These are phyloP conservation scores for Rauvolfia tetraphylla DNA, from an alignment of 257 asterid genomes.

Conservation along the genomic window DNA sequence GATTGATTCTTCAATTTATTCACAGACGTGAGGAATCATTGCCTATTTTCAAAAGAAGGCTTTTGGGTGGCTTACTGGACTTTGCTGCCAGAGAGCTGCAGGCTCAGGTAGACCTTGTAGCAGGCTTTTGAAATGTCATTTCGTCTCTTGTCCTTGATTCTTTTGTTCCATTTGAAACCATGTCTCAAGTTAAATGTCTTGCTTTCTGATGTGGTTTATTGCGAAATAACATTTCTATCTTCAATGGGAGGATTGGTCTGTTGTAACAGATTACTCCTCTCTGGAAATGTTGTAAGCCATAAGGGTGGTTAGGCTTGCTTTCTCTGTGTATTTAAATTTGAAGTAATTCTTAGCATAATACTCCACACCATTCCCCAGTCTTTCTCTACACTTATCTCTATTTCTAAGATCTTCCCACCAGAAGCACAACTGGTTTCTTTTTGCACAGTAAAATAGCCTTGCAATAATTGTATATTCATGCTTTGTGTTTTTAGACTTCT, in stretches of 20 bases:
- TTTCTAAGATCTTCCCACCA: background rate
- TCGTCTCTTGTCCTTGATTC: constrained; percentile 10
- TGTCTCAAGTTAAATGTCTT: background rate
- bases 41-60: constrained; percentile 93
- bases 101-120: constrained; percentile 66
- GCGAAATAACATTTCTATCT: background rate
- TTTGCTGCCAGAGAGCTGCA: constrained; percentile 92
- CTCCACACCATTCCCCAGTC: background rate
- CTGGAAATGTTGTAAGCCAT: background rate
- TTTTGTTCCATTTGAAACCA: background rate
- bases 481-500: constrained; percentile 1
- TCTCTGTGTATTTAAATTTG: background rate
- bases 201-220: background rate
- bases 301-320: background rate
- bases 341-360: background rate
- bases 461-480: background rate
- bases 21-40: constrained; percentile 88
- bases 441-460: background rate
- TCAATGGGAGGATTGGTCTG: background rate
- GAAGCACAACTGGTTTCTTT: background rate
- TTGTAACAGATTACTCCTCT: background rate
- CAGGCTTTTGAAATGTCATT: constrained; percentile 14
- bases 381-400: background rate
- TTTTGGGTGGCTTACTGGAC: constrained; percentile 88
- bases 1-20: constrained; percentile 18